Percentiles rank a stretch among this genome's conserved stretches.
phyloP scores from a whole-genome alignment of 495 filamentous ascomycete species.

The Letharia lupina region DNA sequence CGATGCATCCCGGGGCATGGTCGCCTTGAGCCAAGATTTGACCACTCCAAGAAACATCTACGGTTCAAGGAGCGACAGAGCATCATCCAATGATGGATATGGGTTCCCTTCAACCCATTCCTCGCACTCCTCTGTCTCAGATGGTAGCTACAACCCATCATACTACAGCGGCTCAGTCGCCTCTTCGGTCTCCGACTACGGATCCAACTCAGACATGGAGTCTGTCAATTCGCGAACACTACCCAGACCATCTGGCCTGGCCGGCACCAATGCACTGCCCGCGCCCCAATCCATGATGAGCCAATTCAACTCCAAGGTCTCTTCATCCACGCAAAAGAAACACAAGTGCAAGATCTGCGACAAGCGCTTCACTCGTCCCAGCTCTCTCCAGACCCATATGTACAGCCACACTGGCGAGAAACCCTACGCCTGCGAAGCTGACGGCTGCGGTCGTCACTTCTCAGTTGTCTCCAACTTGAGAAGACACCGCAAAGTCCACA shows the following conservation, averaged over 20 bases:
- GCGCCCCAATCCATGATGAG: constrained; percentile 95
- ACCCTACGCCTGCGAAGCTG: constrained; percentile 88
- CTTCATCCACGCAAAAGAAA: constrained; percentile 96
- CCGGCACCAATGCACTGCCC: constrained; percentile 59
- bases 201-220: constrained; percentile 80
- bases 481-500: constrained; percentile 93
- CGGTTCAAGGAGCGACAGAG: constrained; percentile 55
- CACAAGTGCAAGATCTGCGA: constrained; percentile 99
- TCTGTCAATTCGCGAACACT: constrained; percentile 69
- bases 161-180: constrained; percentile 73
- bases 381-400: constrained; percentile 95
- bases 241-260: constrained; percentile 64
- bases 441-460: constrained; percentile 93
- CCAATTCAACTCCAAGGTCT: constrained; percentile 95
- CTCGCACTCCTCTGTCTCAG: constrained; percentile 90
- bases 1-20: constrained; percentile 82
- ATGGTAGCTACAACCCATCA: constrained; percentile 55
- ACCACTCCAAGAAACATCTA: constrained; percentile 86
- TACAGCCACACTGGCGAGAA: constrained; percentile 99
- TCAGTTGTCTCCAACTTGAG: constrained; percentile 96
- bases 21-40: constrained; percentile 80
- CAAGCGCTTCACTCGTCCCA: constrained; percentile 94
- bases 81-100: constrained; percentile 73
- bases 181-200: constrained; percentile 90
- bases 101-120: constrained; percentile 90